phyloP scores from a whole-genome alignment of 139 green algal genomes.

The Volvox reticuliferus region DNA sequence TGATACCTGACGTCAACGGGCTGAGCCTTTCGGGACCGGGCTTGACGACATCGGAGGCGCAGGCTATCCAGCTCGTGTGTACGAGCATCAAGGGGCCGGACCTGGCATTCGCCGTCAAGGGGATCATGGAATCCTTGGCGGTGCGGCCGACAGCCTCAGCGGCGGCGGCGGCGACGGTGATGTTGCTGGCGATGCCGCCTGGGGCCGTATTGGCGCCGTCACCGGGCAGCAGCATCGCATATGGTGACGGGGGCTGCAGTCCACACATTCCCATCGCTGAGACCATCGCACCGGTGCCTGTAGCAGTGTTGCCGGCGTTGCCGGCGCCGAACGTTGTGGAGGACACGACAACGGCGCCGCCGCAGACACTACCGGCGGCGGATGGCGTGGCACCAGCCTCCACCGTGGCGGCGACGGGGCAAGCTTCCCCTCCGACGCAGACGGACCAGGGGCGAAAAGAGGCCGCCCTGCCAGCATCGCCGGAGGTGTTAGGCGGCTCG shows the following conservation, averaged over 20 bases:
- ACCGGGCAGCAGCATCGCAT: not conserved
- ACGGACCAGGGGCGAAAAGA: too few species aligned
- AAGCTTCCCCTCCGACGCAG: too few species aligned
- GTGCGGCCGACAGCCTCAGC: not conserved
- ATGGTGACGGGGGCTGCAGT: not conserved
- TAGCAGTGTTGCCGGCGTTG: too few species aligned
- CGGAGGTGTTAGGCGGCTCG: too few species aligned
- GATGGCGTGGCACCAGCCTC: too few species aligned
- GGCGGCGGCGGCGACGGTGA: not conserved
- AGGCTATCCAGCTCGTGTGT: constrained; percentile 44
- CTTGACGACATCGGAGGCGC: constrained; percentile 34
- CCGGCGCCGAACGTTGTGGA: too few species aligned
- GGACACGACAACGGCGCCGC: too few species aligned
- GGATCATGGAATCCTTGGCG: constrained; percentile 40
- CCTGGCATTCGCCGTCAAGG: constrained; percentile 11
- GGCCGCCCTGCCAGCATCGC: too few species aligned
- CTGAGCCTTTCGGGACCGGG: constrained; percentile 30
- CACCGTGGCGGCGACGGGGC: too few species aligned
- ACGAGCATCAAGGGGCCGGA: constrained; percentile 36
- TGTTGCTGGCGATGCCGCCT: constrained; percentile 13
- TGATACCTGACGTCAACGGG: constrained; percentile 22
- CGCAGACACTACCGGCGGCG: too few species aligned
- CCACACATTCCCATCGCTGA: too few species aligned
- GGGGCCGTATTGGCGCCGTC: not conserved
- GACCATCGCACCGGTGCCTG: too few species aligned